Percentiles rank a stretch among this genome's conserved stretches.
These are phyloP conservation scores for Boletellus ananas DNA, from an alignment of 768 basidiomycete genomes.

Conservation along the genomic window DNA sequence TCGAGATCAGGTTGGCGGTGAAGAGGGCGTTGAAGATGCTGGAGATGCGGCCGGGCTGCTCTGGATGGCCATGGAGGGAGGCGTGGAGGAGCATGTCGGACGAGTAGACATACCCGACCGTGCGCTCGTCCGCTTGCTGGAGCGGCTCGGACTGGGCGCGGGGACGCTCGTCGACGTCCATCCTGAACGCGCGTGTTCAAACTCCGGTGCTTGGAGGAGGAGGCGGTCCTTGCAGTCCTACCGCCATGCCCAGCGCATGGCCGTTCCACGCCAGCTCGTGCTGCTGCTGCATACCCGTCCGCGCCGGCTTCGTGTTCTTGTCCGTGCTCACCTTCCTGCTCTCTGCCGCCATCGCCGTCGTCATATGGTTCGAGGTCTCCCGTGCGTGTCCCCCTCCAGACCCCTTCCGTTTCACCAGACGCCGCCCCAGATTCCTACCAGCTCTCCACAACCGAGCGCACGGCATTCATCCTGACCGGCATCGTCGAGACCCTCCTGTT, in stretches of 20 bases:
- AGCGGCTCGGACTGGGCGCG: constrained; percentile 34
- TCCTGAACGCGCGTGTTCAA: constrained; percentile 13
- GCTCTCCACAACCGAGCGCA: constrained; percentile 27
- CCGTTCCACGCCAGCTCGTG: constrained; percentile 51
- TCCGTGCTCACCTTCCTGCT: constrained; percentile 51
- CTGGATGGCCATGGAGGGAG: constrained; percentile 67
- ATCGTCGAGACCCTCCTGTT: constrained; percentile 53
- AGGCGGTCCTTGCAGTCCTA: not conserved
- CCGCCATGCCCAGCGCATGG: constrained; percentile 39
- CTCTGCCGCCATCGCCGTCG: constrained; percentile 48
- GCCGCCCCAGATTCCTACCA: constrained; percentile 34
- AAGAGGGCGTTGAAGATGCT: constrained; percentile 67
- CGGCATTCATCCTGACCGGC: constrained; percentile 47
- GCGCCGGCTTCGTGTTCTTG: constrained; percentile 56
- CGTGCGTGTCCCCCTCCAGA: constrained; percentile 38
- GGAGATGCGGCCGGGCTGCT: constrained; percentile 72
- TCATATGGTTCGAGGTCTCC: constrained; percentile 60
- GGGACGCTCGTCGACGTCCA: constrained; percentile 26
- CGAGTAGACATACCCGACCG: constrained; percentile 86
- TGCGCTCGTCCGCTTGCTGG: constrained; percentile 16
- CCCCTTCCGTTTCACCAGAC: not conserved
- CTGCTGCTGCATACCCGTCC: constrained; percentile 63
- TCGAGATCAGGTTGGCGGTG: constrained; percentile 52
- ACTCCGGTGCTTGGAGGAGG: too few relatives aligned
- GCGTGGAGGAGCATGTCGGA: constrained; percentile 83